Conservation (phyloP, 2,329 filamentous ascomycete genomes). For the Arthrobotrys musiformis region DNA sequence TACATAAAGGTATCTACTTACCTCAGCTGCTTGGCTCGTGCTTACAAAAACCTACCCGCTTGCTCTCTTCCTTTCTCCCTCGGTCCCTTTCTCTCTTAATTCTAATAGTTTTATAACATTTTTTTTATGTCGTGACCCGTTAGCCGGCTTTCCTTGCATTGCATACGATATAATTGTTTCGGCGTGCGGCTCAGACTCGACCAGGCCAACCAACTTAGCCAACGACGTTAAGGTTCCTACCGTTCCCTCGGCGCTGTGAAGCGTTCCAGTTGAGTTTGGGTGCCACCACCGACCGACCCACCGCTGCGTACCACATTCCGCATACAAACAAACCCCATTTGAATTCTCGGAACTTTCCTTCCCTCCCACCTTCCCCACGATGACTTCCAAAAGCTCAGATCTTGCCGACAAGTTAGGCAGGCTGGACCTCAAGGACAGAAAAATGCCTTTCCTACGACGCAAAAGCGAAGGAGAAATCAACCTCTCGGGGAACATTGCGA, state of each 20-base stretch:
- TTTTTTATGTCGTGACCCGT: not conserved
- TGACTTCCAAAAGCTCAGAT: slow-evolving; percentile 19
- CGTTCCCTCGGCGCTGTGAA: not conserved
- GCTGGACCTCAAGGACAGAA: slow-evolving; percentile 11
- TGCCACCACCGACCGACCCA: not conserved
- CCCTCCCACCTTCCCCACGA: slow-evolving; percentile 16
- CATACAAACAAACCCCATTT: slow-evolving; percentile 9
- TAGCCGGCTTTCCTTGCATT: not conserved
- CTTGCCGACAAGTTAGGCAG: slow-evolving; percentile 15
- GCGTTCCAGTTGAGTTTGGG: not conserved
- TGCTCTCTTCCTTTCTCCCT: not conserved
- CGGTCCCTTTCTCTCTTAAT: not conserved
- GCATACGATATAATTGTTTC: not conserved
- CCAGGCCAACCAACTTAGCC: no score
- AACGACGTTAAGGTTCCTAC: no score
- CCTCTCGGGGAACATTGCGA: slow-evolving; percentile 28
- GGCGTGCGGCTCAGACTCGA: not conserved
- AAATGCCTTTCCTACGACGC: slow-evolving; percentile 49
- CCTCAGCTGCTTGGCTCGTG: not conserved
- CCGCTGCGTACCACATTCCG: not conserved
- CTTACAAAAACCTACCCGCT: not conserved
- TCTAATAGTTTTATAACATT: not conserved
- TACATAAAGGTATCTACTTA: no score
- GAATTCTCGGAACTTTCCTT: slow-evolving; percentile 16
- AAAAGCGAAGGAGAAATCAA: slow-evolving; percentile 30